Evolutionary conservation across 1,284 basidiomycete species (phyloP), one percentile per base, ranked within the genome.

Genomic region (Tilletia setariae): DNA sequence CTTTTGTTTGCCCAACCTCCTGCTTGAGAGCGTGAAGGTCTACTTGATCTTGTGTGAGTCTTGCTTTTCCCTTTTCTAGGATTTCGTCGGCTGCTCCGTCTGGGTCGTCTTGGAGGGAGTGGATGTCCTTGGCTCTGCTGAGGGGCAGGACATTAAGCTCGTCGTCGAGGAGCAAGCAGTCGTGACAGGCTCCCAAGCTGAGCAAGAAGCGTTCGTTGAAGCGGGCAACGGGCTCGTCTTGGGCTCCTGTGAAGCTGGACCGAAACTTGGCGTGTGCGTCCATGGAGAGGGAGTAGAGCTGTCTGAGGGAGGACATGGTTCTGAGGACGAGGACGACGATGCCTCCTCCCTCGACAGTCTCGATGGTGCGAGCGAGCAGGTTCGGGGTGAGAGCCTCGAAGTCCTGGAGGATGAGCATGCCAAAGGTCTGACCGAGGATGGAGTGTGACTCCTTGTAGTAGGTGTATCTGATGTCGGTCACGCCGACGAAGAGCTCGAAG

Each of bases 301-400:
- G 95, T 78, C 90, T 88, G 74, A 99, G 85, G 67, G 91, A 94
- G 49, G 90, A 88, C 95, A 99, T 98, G 1, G 93, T 95, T 84
- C 96, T 95, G 44, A 99, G 86, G 43, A 99, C 85, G 19, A 98
- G 85, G 1, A 97, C 90, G 2, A 99, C 89, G 44, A 98, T 85
- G 2, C 96, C 96, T 42, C 96, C 96, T 25, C 96, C 96, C 82
- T 98, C 92, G 0, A 98, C 95, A 0, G 96, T 99, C 85, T 99
- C 96, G 69, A 98, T 94, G 23, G 96, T 98, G 64, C 95, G 87
- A 4, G 96, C 96, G 35, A 98, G 89, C 68, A 98, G 85, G 85
- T 99, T 99, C 35, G 96, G 96, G 0, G 96, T 99, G 74, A 99
- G 89, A 2, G 96, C 95, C 82, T 99, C 96, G 77, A 98, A 99